phyloP scores from a whole-genome alignment of 495 filamentous ascomycete genomes.

The Parmelia sp. region DNA sequence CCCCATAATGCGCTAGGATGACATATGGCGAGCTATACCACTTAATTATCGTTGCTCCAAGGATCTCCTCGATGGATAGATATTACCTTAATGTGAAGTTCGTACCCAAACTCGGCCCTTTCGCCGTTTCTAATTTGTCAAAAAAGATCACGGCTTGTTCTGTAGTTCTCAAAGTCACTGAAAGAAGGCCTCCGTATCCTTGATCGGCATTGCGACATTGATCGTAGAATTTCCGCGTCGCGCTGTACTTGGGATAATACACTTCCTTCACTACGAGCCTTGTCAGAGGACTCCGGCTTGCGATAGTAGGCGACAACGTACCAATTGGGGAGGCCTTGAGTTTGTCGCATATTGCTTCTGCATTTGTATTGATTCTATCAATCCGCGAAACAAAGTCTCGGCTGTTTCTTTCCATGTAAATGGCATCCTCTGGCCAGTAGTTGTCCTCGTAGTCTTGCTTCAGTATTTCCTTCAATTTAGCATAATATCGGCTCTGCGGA shows the following conservation, averaged over 20 bases:
- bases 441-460: slow-evolving; percentile 71
- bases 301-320: slow-evolving; percentile 26
- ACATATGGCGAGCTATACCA: slow-evolving; percentile 70
- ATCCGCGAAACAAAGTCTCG: slow-evolving; percentile 83
- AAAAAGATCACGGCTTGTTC: slow-evolving; percentile 73
- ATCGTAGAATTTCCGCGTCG: slow-evolving; percentile 68
- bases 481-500: slow-evolving; percentile 67
- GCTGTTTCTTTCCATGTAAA: slow-evolving; percentile 94
- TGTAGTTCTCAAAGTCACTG: slow-evolving; percentile 66
- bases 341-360: slow-evolving; percentile 72
- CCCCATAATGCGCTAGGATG: slow-evolving; percentile 82
- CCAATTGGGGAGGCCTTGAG: slow-evolving; percentile 51
- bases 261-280: slow-evolving; percentile 61
- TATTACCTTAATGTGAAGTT: slow-evolving; percentile 79
- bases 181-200: slow-evolving; percentile 87
- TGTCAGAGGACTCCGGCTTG: slow-evolving; percentile 3
- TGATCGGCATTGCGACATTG: slow-evolving; percentile 64
- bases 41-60: neutral
- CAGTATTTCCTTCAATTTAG: slow-evolving; percentile 55
- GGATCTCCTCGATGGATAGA: neutral
- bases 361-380: slow-evolving; percentile 76
- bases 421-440: slow-evolving; percentile 85
- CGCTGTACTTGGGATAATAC: slow-evolving; percentile 77
- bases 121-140: slow-evolving; percentile 78
- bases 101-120: slow-evolving; percentile 91